These are phyloP conservation scores for Acorus gramineus DNA, from an alignment of 106 monocot genomes.

Conservation along the genomic window DNA sequence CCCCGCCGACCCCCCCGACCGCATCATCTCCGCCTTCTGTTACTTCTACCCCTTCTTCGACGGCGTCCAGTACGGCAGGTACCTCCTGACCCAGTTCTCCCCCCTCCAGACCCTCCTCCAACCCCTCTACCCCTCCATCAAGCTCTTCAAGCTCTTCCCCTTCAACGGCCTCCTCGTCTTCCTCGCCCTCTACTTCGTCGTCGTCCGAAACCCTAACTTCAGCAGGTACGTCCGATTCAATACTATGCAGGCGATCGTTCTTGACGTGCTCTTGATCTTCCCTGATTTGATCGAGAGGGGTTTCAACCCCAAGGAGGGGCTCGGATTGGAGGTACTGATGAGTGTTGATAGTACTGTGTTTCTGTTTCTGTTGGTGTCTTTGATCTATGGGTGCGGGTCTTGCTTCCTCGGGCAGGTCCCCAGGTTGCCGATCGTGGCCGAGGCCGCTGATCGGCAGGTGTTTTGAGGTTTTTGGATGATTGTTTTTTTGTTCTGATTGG, in stretches of 20 bases:
- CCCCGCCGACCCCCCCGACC: slow-evolving; percentile 36
- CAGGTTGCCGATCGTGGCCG: slow-evolving; percentile 77
- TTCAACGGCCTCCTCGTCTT: slow-evolving; percentile 74
- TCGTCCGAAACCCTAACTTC: slow-evolving; percentile 79
- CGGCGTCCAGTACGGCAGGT: slow-evolving; percentile 72
- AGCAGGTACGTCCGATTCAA: slow-evolving; percentile 93
- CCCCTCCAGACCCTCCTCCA: slow-evolving; percentile 37
- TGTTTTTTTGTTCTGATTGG: too few species aligned
- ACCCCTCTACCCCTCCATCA: slow-evolving; percentile 68
- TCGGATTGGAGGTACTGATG: slow-evolving; percentile 65
- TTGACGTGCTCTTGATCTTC: slow-evolving; percentile 91
- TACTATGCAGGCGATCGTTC: slow-evolving; percentile 93
- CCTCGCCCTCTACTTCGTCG: slow-evolving; percentile 84
- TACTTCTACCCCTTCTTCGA: slow-evolving; percentile 96
- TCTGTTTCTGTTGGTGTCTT: slow-evolving; percentile 53
- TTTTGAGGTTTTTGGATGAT: slow-evolving; percentile 27
- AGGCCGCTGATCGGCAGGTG: slow-evolving; percentile 85
- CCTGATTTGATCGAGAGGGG: slow-evolving; percentile 74
- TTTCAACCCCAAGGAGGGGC: slow-evolving; percentile 32
- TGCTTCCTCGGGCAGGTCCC: slow-evolving; percentile 72
- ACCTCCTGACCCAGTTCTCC: slow-evolving; percentile 70
- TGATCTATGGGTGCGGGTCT: slow-evolving; percentile 60
- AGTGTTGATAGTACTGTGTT: slow-evolving; percentile 84
- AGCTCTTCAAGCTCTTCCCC: slow-evolving; percentile 63
- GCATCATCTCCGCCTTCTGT: slow-evolving; percentile 63